A percentile compares a stretch with the other conserved stretches of the same genome.
phyloP scores from a whole-genome alignment of 805 yeast species.

The Suhomyces prunicola region DNA sequence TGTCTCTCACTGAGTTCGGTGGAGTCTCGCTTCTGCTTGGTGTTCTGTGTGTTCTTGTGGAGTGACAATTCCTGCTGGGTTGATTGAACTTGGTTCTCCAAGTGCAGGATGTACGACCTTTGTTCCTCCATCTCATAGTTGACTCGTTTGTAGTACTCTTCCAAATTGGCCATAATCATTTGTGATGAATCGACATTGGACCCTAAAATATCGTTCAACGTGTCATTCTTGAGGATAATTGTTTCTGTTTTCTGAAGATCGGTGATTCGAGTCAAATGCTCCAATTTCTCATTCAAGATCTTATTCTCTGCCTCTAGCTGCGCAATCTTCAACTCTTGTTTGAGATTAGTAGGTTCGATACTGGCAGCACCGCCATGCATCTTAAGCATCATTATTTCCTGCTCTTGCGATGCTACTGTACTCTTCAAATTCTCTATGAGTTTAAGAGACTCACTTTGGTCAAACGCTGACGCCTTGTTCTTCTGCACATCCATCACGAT shows the following conservation, averaged over 20 bases:
- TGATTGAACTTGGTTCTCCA: conserved; percentile 50
- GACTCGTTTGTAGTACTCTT: conserved; percentile 46
- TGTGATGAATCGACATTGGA: conserved; percentile 40
- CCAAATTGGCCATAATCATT: conserved; percentile 44
- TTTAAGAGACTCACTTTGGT: conserved; percentile 37
- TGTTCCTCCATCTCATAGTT: conserved; percentile 55
- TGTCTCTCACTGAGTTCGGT: conserved; percentile 12
- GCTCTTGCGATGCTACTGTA: conserved; percentile 60
- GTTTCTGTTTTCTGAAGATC: conserved; percentile 59
- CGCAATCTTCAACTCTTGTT: conserved; percentile 6
- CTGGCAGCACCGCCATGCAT: not conserved
- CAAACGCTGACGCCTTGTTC: conserved; percentile 35
- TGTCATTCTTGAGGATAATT: conserved; percentile 55
- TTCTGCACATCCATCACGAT: conserved; percentile 66
- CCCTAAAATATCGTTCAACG: conserved; percentile 56
- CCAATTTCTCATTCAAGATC: conserved; percentile 62
- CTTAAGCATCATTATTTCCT: conserved; percentile 43
- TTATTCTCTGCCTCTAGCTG: conserved; percentile 58
- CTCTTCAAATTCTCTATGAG: conserved; percentile 54
- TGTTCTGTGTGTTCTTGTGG: not conserved
- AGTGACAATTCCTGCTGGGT: conserved; percentile 18
- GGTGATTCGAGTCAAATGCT: conserved; percentile 62
- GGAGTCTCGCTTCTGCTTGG: conserved; percentile 3
- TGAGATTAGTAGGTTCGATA: not conserved
- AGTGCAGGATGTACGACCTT: conserved; percentile 55